Percentiles rank a stretch among this genome's conserved stretches.
Evolutionary conservation across 768 basidiomycete genomes (phyloP).

Genomic region (Russula virescens): DNA sequence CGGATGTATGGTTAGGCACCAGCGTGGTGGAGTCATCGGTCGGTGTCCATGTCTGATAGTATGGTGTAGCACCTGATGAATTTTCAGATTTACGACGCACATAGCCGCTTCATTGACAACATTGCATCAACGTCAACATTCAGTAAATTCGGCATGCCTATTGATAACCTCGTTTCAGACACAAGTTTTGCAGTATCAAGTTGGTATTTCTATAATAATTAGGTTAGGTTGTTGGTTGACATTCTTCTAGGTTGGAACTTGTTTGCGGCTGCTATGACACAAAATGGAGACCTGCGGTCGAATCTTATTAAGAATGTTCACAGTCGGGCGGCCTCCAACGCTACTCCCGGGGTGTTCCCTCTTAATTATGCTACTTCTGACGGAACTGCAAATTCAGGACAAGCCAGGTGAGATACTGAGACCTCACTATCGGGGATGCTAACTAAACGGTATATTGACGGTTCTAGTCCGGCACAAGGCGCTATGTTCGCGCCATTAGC

Average conservation of each 20-base stretch:
- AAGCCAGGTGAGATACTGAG: constrained; percentile 15
- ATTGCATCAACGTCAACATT: background rate
- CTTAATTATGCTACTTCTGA: background rate
- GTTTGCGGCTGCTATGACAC: constrained; percentile 14
- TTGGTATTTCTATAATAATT: background rate
- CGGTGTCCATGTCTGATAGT: background rate
- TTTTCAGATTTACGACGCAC: constrained; percentile 13
- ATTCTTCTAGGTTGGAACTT: constrained; percentile 7
- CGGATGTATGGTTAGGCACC: constrained; percentile 50
- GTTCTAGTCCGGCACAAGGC: constrained; percentile 25
- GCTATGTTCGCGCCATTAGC: constrained; percentile 27
- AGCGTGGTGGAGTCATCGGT: constrained; percentile 38
- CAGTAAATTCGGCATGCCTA: constrained; percentile 14
- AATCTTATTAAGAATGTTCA: constrained; percentile 14
- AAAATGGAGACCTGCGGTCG: background rate
- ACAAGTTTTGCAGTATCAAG: background rate
- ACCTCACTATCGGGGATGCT: background rate
- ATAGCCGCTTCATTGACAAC: constrained; percentile 7
- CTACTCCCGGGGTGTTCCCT: constrained; percentile 10
- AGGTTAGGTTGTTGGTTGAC: background rate
- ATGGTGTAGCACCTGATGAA: background rate
- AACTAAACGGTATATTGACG: no score
- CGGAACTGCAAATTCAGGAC: constrained; percentile 3
- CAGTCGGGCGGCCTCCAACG: constrained; percentile 7
- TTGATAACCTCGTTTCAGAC: constrained; percentile 1